Base-by-base conservation (phyloP, 371 early-diverging fungal genomes). In the Actinomortierella wolfii region DNA sequence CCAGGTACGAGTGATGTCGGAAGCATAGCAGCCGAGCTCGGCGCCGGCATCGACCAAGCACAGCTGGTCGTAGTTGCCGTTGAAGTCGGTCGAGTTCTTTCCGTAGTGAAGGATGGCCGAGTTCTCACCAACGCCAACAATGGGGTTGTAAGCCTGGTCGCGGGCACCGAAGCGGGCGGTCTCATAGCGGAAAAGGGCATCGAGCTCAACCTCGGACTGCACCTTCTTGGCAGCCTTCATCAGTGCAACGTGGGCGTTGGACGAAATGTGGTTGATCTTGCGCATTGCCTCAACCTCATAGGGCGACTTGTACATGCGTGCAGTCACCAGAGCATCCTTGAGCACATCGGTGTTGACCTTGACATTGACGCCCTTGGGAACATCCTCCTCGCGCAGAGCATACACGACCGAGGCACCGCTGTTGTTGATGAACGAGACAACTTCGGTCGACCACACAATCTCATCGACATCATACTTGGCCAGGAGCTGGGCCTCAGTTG, bases 1-100 rank as follows among this genome's bases (percentile, higher is more conserved):
- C 86, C 88, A 97, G 40, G 89, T 88, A 26, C 95, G 86, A 3
- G 96, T 97, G 67, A 97, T 94, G 59, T 97, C 96, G 17, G 90
- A 86, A 41, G 94, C 93, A 76, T 97, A 95, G 79, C 85, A 86
- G 26, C 84, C 73, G 57, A 71, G 81, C 68, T 94, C 93, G 64
- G 91, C 92, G 46, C 93, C 97, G 55, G 94, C 95, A 78, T 96
- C 97, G 14, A 95, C 91, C 41, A 96, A 77, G 44, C 95, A 82
- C 50, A 95, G 57, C 49, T 89, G 88, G 34, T 82, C 76, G 57
- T 76, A 65, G 47, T 89, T 63, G 56, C 78, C 70, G 51, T 67
- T 67, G 67, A 63, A 67, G n/a, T 67, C 55, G 24, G 83, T 79
- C 40, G 82, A 79, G 83, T 94, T 92, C 76, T 85, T 83, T 59